Evolutionary conservation across 2,329 filamentous ascomycete species (phyloP), one percentile per base, ranked within the genome.

Genomic region (Aspergillus quadrilineatus): DNA sequence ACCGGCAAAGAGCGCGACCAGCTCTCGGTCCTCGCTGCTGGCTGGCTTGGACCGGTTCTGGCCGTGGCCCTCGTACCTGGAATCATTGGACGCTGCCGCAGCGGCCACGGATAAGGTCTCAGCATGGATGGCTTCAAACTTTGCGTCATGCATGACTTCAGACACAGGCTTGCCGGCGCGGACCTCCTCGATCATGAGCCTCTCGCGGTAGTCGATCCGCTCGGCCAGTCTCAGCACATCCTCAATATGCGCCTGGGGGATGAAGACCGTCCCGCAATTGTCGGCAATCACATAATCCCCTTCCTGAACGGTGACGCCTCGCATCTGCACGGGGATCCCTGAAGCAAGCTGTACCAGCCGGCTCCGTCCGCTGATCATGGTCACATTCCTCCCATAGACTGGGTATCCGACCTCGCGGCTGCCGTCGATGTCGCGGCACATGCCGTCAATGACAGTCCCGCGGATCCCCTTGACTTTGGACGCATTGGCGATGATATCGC

Each of bases 361-460:
- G 6, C 14, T 48, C 1, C 45, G 14, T 8, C n/a, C 45, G 8
- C 45, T 48, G 4, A 73, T 65, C 66, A 72, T 72, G 0, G 63
- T 68, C 6, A 69, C 64, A 0, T 69, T 69, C 2, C 65, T 64
- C 34, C 71, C 70, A 50, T 67, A 73, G 4, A 73, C 67, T 9
- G 71, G 70, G 53, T 72, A 74, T 17, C 64, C 60, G 15, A 67
- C 60, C 0, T 72, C 67, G 1, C 67, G 67, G 36, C 69, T 68
- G 4, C 70, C 71, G 34, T 73, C 67, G 9, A 73, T 71, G 12
- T 71, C 69, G 6, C 69, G 68, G 36, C 68, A 66, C 65, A 69
- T 63, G 15, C 69, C 69, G 34, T 71, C 68, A n/a, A 71, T 68
- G 58, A 71, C 53, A 3, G 69, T 67, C 3, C 69, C 69, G 1